Evolutionary conservation across 1,284 basidiomycete species (phyloP), one percentile per base, ranked within the genome.

Genomic region (Neonothopanus nambi): DNA sequence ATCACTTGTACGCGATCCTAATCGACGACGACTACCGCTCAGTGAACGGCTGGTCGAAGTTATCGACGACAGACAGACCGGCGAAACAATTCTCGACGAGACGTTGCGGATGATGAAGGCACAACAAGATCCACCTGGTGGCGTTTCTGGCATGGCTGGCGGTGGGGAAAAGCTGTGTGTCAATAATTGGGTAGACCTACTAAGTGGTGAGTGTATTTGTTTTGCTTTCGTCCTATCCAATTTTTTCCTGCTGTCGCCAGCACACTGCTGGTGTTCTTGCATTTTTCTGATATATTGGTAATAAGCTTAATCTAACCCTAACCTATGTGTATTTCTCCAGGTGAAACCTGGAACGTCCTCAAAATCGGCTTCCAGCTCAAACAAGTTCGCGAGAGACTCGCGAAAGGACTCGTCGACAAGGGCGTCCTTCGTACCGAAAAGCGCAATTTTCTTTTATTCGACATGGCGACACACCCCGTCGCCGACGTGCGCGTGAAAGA

Each of bases 281-380:
- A 3, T 43, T 24, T 43, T 43, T 43, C 18, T 6, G 3, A 3
- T 43, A 43, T 43, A 12, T 23, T 6, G 6, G 18, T 6, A 23
- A 13, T 23, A 13, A 13, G 5, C 18, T 15, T 7, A 7, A 20
- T 24, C 21, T 43, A 15, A 43, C 41, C 15, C 21, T 24, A 43
- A 43, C 41, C 41, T 26, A n/a, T 38, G 17, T 41, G 12, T 15
- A 12, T 20, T n/a, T 37, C n/a, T 47, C 17, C 65, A 96, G 94
- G 94, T 58, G 95, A 98, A 75, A 98, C 95, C 49, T 98, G 95
- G 95, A 97, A 98, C 68, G 93, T 97, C 5, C 93, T 97, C 87
- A 97, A 97, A 74, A 97, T 97, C 54, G 94, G 94, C 24, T 98
- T 94, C 73, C 95, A 98, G 70, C 84, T 98, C 48, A 98, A 98